These are phyloP conservation scores for Oidium heveae DNA, from an alignment of 2,329 filamentous ascomycete genomes.

Conservation along the genomic window DNA sequence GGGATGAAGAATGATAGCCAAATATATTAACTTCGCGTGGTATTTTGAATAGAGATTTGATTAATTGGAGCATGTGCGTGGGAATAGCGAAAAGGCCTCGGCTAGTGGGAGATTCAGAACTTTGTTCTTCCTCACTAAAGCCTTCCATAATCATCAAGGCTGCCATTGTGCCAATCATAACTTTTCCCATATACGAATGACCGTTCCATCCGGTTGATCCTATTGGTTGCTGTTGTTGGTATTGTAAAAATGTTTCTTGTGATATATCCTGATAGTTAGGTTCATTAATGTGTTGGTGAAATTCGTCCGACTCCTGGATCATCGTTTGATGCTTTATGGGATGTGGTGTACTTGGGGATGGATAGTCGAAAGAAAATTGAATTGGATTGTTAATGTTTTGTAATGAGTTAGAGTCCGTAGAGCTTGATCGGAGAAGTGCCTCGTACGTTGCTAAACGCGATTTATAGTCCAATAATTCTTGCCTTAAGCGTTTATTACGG, in stretches of 20 bases:
- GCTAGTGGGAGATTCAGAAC: conserved; percentile 35
- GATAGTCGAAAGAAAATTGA: conserved; percentile 11
- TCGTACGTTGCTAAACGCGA: conserved; percentile 49
- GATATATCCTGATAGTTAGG: conserved; percentile 12
- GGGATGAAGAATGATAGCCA: conserved; percentile 24
- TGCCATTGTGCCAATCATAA: conserved; percentile 82
- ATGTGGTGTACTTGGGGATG: conserved; percentile 10
- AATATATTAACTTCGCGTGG: conserved; percentile 22
- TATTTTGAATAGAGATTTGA: conserved; percentile 20
- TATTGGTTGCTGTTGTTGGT: conserved; percentile 23
- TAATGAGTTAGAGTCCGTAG: conserved; percentile 31
- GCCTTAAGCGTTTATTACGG: conserved; percentile 55
- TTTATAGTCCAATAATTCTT: conserved; percentile 62
- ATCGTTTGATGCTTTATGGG: conserved; percentile 24
- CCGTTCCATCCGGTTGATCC: conserved; percentile 30
- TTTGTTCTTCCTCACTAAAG: conserved; percentile 34
- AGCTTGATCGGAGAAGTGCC: conserved; percentile 50
- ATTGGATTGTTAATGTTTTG: conserved; percentile 20
- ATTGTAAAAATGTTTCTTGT: conserved; percentile 20
- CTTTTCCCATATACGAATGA: conserved; percentile 38
- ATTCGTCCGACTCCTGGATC: conserved; percentile 40
- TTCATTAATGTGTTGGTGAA: conserved; percentile 18
- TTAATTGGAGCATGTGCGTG: conserved; percentile 25
- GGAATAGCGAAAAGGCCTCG: conserved; percentile 43
- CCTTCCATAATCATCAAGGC: conserved; percentile 83